Evolutionary conservation across 768 basidiomycete species (phyloP), one percentile per base, ranked within the genome.

Genomic region (Boletus patriciae): DNA sequence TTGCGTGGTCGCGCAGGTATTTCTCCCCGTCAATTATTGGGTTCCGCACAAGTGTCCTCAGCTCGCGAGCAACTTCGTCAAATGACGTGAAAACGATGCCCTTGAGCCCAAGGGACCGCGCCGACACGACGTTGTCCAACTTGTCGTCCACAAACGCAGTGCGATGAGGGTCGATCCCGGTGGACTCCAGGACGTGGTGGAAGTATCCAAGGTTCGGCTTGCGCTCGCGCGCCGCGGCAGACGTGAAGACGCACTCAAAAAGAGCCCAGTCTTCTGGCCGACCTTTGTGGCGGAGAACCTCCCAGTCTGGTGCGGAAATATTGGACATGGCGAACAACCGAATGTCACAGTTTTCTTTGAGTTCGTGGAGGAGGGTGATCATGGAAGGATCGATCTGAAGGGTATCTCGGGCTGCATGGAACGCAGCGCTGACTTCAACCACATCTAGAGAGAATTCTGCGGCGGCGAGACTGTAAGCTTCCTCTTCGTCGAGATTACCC

Each of bases 121-220:
- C 62, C 19, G 62, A 58, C 6, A 66, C 49, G 6, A 66, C 54
- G 12, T 66, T 66, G 47, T 66, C 65, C 47, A 64, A 12, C 46
- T 56, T 66, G 25, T 66, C 65, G 13, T 66, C 65, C n/a, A 66
- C 65, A 13, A 67, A 66, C 3, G 52, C 62, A 13, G 65, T 67
- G 1, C 65, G 62, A 41, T 9, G 48, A 8, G 65, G 59, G 13
- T 67, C 54, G 3, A 64, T 52, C 19, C 62, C 62, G 3, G 62
- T 61, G 12, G 44, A 60, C 34, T 57, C 47, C 6, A 58, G 54
- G 6, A 61, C 64, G 1, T 58, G 62, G 9, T 46, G 54, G 7
- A 61, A 66, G 40, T 38, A 64, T 18, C 65, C 62, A 3, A 66
- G 59, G 34, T 64, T 61, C 3, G 65, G 65, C 25, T 66, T 64